Evolutionary conservation across 352 stramenopile genomes (phyloP).

Genomic region (Plasmopara muralis): DNA sequence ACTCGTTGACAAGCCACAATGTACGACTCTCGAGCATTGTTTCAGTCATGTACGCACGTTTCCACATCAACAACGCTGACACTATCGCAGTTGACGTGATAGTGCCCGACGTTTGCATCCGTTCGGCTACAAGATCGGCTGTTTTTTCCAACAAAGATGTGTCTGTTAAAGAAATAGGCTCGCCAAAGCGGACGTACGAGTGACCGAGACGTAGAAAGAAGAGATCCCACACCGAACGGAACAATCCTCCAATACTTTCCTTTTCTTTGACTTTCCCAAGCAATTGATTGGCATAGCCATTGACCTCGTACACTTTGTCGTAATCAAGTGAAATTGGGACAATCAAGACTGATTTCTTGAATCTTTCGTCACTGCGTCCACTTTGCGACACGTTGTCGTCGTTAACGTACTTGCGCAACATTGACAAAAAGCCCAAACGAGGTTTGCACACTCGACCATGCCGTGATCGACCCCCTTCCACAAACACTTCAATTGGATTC

Average conservation of each 20-base stretch:
- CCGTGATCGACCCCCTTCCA: constrained; percentile 81
- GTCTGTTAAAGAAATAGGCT: constrained; percentile 52
- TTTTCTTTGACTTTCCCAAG: constrained; percentile 82
- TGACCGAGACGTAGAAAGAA: constrained; percentile 73
- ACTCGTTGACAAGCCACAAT: constrained; percentile 51
- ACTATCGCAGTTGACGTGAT: constrained; percentile 73
- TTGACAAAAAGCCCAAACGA: constrained; percentile 61
- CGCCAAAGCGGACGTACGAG: constrained; percentile 80
- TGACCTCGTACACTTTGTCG: constrained; percentile 84
- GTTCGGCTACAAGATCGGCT: constrained; percentile 43
- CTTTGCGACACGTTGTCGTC: constrained; percentile 27
- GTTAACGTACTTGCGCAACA: constrained; percentile 70
- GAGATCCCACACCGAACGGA: constrained; percentile 67
- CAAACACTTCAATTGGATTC: constrained; percentile 84
- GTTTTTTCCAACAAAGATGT: constrained; percentile 41
- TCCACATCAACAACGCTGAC: constrained; percentile 73
- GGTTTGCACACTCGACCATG: constrained; percentile 73
- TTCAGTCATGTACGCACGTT: constrained; percentile 47
- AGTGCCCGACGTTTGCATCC: constrained; percentile 71
- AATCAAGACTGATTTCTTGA: constrained; percentile 55
- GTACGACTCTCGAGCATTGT: constrained; percentile 51
- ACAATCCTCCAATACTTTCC: constrained; percentile 66
- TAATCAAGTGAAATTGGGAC: constrained; percentile 87
- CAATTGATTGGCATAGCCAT: constrained; percentile 82
- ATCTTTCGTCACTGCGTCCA: constrained; percentile 10